These are phyloP conservation scores for Pelargonium citronellum DNA, from an alignment of 441 rosid genomes.

Conservation along the genomic window DNA sequence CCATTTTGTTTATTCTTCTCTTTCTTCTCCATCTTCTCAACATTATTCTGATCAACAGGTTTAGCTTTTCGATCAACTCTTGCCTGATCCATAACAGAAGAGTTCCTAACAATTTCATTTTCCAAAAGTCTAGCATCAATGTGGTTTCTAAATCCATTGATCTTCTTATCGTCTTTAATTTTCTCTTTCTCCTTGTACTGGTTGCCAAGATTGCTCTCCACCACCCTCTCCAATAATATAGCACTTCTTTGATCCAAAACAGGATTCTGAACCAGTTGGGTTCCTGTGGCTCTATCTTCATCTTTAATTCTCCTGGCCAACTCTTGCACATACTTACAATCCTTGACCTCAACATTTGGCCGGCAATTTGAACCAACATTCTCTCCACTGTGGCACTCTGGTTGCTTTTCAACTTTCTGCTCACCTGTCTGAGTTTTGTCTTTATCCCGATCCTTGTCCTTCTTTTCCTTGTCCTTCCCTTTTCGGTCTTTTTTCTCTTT, in stretches of 20 bases:
- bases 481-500: conserved; percentile 48
- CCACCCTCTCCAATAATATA: conserved; percentile 22
- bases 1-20: conserved; percentile 36
- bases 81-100: conserved; percentile 31
- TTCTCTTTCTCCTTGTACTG: conserved; percentile 27
- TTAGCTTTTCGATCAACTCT: conserved; percentile 31
- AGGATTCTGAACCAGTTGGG: conserved; percentile 35
- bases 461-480: conserved; percentile 40
- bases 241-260: conserved; percentile 26
- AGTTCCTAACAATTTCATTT: conserved; percentile 23
- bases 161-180: conserved; percentile 34
- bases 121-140: conserved; percentile 28
- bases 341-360: conserved; percentile 32
- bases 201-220: conserved; percentile 21
- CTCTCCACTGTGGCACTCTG: conserved; percentile 27
- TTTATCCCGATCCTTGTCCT: conserved; percentile 24
- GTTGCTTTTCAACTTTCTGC: conserved; percentile 24
- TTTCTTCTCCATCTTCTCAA: conserved; percentile 27
- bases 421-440: conserved; percentile 29
- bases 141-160: conserved; percentile 29
- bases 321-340: conserved; percentile 41
- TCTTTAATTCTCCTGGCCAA: conserved; percentile 47
- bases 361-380: conserved; percentile 27
- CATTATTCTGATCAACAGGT: conserved; percentile 35
- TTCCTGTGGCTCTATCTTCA: conserved; percentile 49